These are phyloP conservation scores for Didymellaceae sp. DNA, from an alignment of 2,329 filamentous ascomycete genomes.

Conservation along the genomic window DNA sequence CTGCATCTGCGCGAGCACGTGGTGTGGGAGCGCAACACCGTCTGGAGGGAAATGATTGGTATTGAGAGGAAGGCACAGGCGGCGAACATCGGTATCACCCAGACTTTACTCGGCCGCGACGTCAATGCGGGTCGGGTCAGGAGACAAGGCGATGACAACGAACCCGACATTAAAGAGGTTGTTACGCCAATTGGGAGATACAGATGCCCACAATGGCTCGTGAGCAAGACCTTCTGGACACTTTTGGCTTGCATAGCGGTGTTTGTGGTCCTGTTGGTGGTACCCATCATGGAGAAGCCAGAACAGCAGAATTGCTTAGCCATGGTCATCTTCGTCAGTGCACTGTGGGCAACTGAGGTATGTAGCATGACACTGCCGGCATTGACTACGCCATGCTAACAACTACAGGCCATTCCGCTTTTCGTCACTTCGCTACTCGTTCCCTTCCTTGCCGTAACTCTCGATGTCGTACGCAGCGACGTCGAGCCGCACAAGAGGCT, in stretches of 20 bases:
- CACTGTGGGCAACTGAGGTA: constrained; percentile 96
- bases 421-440: constrained; percentile 96
- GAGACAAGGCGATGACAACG: constrained; percentile 83
- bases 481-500: constrained; percentile 73
- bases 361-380: neutral
- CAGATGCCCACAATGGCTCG: constrained; percentile 78
- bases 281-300: constrained; percentile 82
- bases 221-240: constrained; percentile 80
- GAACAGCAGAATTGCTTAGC: constrained; percentile 98
- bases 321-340: constrained; percentile 88
- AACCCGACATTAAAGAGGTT: constrained; percentile 70
- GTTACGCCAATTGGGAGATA: constrained; percentile 81
- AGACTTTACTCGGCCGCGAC: constrained; percentile 79
- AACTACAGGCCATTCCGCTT: constrained; percentile 81
- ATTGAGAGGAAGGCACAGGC: constrained; percentile 96
- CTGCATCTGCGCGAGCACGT: constrained; percentile 94
- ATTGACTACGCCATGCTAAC: constrained; percentile 23
- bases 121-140: constrained; percentile 71
- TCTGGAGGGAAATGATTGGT: constrained; percentile 98
- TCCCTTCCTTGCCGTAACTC: constrained; percentile 87
- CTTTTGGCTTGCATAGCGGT: constrained; percentile 73
- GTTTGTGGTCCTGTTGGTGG: constrained; percentile 74
- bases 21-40: constrained; percentile 98
- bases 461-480: constrained; percentile 83
- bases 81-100: constrained; percentile 80